Conservation (phyloP, 73 alveolate genomes). For the Paraurostyla sp. region DNA sequence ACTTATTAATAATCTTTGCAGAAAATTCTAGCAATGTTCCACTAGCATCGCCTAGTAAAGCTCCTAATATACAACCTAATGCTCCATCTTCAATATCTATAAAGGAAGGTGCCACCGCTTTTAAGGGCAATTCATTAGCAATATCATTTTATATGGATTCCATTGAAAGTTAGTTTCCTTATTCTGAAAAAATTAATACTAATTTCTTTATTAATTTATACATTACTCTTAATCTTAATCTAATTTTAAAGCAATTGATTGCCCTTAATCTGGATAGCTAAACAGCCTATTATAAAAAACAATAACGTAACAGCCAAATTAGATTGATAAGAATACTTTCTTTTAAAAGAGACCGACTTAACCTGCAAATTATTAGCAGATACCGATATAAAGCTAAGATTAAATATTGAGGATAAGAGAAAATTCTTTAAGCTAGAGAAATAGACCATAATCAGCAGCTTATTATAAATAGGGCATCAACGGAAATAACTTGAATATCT, state of each 20-base stretch:
- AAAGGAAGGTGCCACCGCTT: no score
- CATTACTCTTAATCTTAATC: background rate
- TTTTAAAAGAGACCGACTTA: background rate
- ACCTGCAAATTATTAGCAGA: no score
- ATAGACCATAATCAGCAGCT: constrained; percentile 24
- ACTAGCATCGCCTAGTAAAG: constrained; percentile 73
- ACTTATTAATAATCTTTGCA: background rate
- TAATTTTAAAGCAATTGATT: background rate
- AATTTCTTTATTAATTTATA: no score
- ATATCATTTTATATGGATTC: no score
- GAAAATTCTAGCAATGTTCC: constrained; percentile 73
- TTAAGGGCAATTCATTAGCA: no score
- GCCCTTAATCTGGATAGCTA: background rate
- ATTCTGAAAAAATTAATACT: no score
- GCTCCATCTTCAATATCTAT: background rate
- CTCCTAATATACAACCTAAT: constrained; percentile 68
- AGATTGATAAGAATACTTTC: background rate
- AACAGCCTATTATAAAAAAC: background rate
- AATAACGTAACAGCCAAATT: background rate
- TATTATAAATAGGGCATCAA: background rate
- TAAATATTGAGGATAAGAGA: background rate
- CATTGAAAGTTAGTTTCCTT: no score
- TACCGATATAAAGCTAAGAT: no score
- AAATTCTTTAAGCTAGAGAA: background rate
- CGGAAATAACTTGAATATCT: no score